Conservation (phyloP, 306 rosid genomes). For the Gynostemma pentaphyllum region DNA sequence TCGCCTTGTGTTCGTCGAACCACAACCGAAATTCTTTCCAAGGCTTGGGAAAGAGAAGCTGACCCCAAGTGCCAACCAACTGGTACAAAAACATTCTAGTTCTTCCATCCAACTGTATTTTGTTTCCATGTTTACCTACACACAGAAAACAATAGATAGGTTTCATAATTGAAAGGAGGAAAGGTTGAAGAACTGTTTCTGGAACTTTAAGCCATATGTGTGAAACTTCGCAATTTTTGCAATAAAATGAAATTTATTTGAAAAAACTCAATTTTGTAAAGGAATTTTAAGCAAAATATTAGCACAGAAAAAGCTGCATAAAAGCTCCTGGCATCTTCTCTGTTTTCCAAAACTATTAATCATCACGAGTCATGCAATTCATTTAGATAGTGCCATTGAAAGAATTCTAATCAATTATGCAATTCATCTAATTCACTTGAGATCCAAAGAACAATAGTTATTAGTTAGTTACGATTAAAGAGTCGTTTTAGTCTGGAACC, state of each 20-base stretch:
- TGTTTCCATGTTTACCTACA: slow-evolving; percentile 86
- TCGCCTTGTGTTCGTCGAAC: slow-evolving; percentile 77
- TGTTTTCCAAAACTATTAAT: too few relatives aligned
- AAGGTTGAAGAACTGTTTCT: background rate
- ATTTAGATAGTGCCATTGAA: too few relatives aligned
- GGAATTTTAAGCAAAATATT: too few relatives aligned
- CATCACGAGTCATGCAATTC: too few relatives aligned
- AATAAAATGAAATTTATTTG: background rate
- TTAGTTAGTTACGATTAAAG: too few relatives aligned
- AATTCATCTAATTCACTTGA: background rate
- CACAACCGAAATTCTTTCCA: slow-evolving; percentile 99
- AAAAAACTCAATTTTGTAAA: background rate
- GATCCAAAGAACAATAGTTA: background rate
- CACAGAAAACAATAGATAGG: slow-evolving; percentile 12
- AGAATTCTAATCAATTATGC: too few relatives aligned
- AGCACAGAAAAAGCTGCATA: background rate
- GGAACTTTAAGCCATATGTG: background rate
- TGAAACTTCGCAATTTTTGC: background rate
- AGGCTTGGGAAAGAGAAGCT: slow-evolving; percentile 90
- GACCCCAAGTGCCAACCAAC: slow-evolving; percentile 97
- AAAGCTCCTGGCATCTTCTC: background rate
- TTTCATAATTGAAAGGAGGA: background rate
- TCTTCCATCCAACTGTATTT: slow-evolving; percentile 43
- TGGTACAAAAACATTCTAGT: slow-evolving; percentile 70
- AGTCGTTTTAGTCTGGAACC: too few relatives aligned